phyloP scores from a whole-genome alignment of 345 rosid genomes.

The Brassica napus region DNA sequence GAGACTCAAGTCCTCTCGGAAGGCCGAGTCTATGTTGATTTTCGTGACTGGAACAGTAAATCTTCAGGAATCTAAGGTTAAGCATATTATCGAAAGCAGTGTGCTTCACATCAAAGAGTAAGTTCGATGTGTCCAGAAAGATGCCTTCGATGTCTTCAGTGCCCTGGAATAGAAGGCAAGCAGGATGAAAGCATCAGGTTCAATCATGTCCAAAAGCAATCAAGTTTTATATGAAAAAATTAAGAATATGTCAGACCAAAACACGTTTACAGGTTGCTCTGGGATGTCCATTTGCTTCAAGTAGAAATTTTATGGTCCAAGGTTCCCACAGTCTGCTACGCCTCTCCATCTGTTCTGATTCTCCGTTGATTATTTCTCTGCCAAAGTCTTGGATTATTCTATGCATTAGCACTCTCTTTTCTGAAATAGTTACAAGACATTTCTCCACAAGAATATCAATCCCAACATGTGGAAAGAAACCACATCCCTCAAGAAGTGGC shows the following conservation, averaged over 20 bases:
- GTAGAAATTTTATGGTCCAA: conserved; percentile 7
- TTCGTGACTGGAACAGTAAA: too few relatives aligned
- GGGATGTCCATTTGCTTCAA: conserved; percentile 3
- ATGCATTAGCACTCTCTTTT: conserved; percentile 23
- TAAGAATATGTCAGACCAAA: background rate
- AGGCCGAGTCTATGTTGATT: too few relatives aligned
- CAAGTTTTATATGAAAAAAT: background rate
- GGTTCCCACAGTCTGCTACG: conserved; percentile 28
- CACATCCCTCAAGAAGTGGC: conserved; percentile 25
- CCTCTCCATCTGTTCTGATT: background rate
- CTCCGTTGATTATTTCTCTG: conserved; percentile 19
- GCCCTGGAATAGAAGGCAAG: too few relatives aligned
- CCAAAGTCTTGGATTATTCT: conserved; percentile 35
- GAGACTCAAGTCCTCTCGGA: too few relatives aligned
- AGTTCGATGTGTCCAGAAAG: too few relatives aligned
- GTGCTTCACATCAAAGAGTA: too few relatives aligned
- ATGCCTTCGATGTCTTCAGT: too few relatives aligned
- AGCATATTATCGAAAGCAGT: too few relatives aligned
- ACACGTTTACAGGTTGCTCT: background rate
- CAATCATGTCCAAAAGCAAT: background rate
- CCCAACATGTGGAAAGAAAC: conserved; percentile 29
- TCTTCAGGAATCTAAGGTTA: too few relatives aligned
- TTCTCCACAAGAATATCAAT: conserved; percentile 37
- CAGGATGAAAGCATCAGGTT: too few relatives aligned
- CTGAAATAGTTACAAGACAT: conserved; percentile 21